A percentile compares a stretch with the other conserved stretches of the same genome.
These are phyloP conservation scores for Syzygium grande DNA, from an alignment of 345 rosid genomes.

Conservation along the genomic window DNA sequence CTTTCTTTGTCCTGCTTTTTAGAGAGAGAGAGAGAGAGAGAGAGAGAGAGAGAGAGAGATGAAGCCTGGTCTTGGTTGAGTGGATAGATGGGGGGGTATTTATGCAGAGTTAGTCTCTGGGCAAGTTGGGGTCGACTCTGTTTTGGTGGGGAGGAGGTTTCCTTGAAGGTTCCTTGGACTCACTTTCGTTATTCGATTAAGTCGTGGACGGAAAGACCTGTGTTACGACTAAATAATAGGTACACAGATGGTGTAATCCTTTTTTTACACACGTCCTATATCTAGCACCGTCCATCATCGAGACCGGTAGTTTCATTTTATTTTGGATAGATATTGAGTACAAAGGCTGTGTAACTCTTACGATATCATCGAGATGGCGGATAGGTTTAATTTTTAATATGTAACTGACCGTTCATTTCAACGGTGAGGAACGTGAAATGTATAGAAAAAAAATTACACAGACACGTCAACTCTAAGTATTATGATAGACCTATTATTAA, in stretches of 20 bases:
- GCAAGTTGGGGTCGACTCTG: background rate
- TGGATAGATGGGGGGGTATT: background rate
- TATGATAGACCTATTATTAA: background rate
- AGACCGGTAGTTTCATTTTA: background rate
- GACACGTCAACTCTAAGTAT: background rate
- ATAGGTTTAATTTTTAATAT: too few relatives aligned
- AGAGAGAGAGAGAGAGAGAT: too few relatives aligned
- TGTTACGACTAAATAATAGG: background rate
- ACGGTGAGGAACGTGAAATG: background rate
- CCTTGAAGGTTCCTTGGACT: background rate
- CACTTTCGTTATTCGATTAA: background rate
- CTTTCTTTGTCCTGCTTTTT: background rate
- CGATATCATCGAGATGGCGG: accelerated
- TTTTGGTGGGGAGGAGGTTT: background rate
- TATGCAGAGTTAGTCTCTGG: background rate
- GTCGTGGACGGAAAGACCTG: background rate
- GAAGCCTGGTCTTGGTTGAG: background rate
- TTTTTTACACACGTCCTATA: background rate
- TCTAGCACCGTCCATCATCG: background rate
- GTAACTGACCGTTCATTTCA: too few relatives aligned
- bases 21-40: too few relatives aligned
- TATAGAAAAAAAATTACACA: background rate
- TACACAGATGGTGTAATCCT: background rate
- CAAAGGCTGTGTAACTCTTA: background rate
- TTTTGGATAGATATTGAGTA: background rate